Conservation (phyloP, 1,139 yeast genomes). For the Sugiyamaella novakii region DNA sequence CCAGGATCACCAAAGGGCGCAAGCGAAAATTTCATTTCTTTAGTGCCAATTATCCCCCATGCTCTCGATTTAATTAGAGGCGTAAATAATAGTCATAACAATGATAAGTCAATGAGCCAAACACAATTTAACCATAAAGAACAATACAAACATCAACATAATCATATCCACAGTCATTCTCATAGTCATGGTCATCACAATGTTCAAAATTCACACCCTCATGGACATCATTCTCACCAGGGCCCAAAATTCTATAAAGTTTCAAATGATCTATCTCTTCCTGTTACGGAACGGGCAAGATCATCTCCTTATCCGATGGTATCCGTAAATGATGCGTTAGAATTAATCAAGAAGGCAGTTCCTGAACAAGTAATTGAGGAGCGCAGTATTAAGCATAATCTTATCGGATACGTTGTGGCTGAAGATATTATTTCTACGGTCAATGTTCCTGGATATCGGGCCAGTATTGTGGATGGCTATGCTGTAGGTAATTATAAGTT, state of each 20-base stretch:
- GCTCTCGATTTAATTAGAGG: conserved; percentile 45
- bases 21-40: conserved; percentile 46
- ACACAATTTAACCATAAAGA: conserved; percentile 19
- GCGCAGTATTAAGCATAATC: conserved; percentile 35
- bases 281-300: conserved; percentile 48
- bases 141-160: conserved; percentile 25
- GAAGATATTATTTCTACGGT: conserved; percentile 45
- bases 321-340: conserved; percentile 46
- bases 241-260: conserved; percentile 33
- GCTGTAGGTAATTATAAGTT: conserved; percentile 50
- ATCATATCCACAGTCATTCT: conserved; percentile 24
- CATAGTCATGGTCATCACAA: conserved; percentile 33
- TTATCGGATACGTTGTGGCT: conserved; percentile 44
- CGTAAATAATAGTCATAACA: conserved; percentile 45
- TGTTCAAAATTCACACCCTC: conserved; percentile 27
- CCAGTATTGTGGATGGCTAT: conserved; percentile 57
- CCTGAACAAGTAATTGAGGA: conserved; percentile 22
- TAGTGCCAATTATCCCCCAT: conserved; percentile 46
- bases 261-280: conserved; percentile 42
- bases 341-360: conserved; percentile 17
- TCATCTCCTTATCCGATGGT: conserved; percentile 52
- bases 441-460: conserved; percentile 51
- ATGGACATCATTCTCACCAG: conserved; percentile 27
- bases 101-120: conserved; percentile 24
- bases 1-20: conserved; percentile 57